Base-by-base conservation (phyloP, 169 alveolate species). In the Cyclospora cayetanensis region DNA sequence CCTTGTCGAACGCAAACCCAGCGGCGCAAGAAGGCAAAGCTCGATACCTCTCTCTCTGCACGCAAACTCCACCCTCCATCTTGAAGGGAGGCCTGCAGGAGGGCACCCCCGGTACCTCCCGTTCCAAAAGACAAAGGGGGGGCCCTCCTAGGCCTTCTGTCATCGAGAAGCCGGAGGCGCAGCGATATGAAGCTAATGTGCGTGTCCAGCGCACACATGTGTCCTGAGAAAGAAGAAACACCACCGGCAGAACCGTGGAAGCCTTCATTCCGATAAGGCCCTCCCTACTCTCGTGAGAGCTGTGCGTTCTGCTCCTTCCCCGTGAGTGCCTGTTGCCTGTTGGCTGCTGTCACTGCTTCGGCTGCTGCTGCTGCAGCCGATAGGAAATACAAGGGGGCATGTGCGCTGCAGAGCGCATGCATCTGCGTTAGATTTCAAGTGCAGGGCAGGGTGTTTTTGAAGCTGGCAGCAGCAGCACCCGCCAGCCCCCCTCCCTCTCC, bases 1-100 rank as follows among this genome's bases (percentile, higher is more conserved):
- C 55, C 20, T 72, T 41, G 52, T 29, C 29, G 89, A 31, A 79
- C 39, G n/a, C 52, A 42, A 79, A 79, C 22, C 74, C 89, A 20
- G 46, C 46, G 25, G 74, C 52, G 72, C 89, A 79, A 37, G 2
- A 20, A 3, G 89, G 89, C 52, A 0, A 3, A 11, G 89, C 74
- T 11, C 27, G 53, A 12, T 53, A 2, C 35, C 11, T 31, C 20
- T 18, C 34, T 2, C 20, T 35, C 52, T 25, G 89, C 52, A 79
- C 52, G 74, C 89, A 79, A 34, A 34, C 46, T 2, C 53, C 89
- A 22, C n/a, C 52, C 18, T 27, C 74, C 3, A 79, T 70, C 34
- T 1, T 9, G 52, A 2, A 79, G 89, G 72, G 72, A 12, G 72
- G 35, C 29, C 35, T n/a, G 72, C 72, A 60, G 72, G 72, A 60